Base-by-base conservation (phyloP, 2,329 filamentous ascomycete genomes). In the Gnomoniopsis sp. region DNA sequence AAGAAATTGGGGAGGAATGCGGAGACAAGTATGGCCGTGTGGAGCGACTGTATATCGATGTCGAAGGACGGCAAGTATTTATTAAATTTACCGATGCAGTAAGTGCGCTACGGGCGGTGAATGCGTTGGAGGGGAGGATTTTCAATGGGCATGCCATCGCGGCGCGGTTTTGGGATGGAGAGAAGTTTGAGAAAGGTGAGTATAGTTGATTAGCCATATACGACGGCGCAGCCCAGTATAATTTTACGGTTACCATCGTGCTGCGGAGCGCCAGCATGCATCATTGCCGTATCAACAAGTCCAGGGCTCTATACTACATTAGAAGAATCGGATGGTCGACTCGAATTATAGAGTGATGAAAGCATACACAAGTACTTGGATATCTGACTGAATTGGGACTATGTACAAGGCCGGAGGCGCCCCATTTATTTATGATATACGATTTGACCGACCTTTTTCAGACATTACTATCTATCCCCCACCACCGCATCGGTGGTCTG, bases 1-100 rank as follows among this genome's bases (percentile, higher is more conserved):
- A 98, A 75, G 93, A 97, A 71, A 97, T 99, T 72, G 95, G 95
- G 7, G 91, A 97, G 68, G 91, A 96, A 70, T 97, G 96, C 72
- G 88, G 87, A 52, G 86, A 91, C 64, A 92, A 93, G 86, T 96
- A 96, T 70, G 92, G 93, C 17, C 83, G 86, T 48, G 89, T 96
- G 6, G 90, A 96, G 72, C 81, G 91, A 65, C 79, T 96, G 19
- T 88, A 88, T 68, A 87, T 97, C 59, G 85, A 90, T 68, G 78
- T 85, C 48, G 76, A 81, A 64, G 79, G 78, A 51, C 74, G 78
- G 14, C 84, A 86, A 55, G 95, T 99, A 4, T 98, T 96, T 72
- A 91, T 99, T 72, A 91, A 96, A 71, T 99, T 98, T 70, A 93
- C 90, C 2, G 89, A 89, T 65, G 85, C 88, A 67, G 79, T 98